Conservation (phyloP, 2,329 filamentous ascomycete species). For the Claviceps sp. region DNA sequence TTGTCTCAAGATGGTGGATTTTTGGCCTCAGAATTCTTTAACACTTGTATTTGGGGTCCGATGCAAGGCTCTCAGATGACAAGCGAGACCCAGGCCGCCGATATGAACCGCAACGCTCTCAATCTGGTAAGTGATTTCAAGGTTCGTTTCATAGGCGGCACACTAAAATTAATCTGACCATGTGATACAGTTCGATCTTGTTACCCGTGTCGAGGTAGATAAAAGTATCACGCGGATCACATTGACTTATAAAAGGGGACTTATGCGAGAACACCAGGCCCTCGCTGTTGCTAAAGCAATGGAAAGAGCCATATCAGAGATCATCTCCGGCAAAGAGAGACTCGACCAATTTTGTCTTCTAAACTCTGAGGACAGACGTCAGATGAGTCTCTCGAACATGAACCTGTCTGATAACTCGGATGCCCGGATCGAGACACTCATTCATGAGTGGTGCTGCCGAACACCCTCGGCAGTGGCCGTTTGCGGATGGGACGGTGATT, state of each 20-base stretch:
- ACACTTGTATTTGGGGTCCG: background rate
- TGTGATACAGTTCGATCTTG: background rate
- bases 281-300: background rate
- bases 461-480: slow-evolving; percentile 1
- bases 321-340: background rate
- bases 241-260: background rate
- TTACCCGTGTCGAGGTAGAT: background rate
- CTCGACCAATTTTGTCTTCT: background rate
- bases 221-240: background rate
- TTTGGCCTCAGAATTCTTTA: background rate
- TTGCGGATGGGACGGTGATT: slow-evolving; percentile 24
- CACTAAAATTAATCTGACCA: too few species aligned
- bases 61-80: background rate
- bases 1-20: background rate
- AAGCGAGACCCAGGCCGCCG: background rate
- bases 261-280: background rate
- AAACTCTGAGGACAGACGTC: background rate
- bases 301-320: background rate
- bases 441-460: background rate
- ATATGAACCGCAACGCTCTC: background rate
- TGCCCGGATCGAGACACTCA: background rate
- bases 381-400: background rate
- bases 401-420: background rate
- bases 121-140: background rate
- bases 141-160: too few species aligned